Evolutionary conservation across 2,329 filamentous ascomycete species (phyloP).

Genomic region (Moelleriella libera): DNA sequence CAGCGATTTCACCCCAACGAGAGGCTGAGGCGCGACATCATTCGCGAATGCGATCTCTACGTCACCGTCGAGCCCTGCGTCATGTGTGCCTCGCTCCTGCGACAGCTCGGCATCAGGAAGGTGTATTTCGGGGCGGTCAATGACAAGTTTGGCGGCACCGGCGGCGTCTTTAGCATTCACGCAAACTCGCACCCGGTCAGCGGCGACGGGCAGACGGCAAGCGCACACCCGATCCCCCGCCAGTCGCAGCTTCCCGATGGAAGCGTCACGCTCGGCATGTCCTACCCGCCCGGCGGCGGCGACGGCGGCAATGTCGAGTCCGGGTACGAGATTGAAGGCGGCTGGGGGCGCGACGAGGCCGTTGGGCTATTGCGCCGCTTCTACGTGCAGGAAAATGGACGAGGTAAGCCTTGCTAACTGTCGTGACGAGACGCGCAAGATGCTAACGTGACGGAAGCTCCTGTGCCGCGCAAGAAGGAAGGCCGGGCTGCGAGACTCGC

Average conservation of each 20-base stretch:
- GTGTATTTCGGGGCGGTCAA: conserved; percentile 95
- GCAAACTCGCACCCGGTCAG: conserved; percentile 35
- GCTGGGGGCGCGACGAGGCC: conserved; percentile 80
- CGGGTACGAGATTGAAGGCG: conserved; percentile 72
- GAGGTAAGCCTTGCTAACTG: conserved; percentile 40
- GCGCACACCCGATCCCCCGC: conserved; percentile 21
- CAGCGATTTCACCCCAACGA: conserved; percentile 41
- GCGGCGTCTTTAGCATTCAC: conserved; percentile 83
- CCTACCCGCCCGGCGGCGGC: conserved; percentile 24
- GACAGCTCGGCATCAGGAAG: conserved; percentile 74
- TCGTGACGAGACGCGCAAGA: background rate
- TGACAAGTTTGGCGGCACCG: conserved; percentile 92
- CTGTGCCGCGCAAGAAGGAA: conserved; percentile 40
- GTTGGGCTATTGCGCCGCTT: conserved; percentile 86
- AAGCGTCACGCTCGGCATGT: conserved; percentile 20
- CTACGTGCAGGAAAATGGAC: conserved; percentile 95
- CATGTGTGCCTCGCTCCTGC: conserved; percentile 90
- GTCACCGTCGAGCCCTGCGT: conserved; percentile 97
- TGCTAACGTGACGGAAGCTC: conserved; percentile 20
- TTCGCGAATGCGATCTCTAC: conserved; percentile 67
- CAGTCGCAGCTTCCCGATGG: conserved; percentile 22
- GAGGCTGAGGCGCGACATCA: conserved; percentile 50
- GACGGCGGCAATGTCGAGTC: conserved; percentile 59
- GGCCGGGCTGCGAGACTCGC: conserved; percentile 38
- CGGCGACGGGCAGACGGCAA: conserved; percentile 22